Evolutionary conservation across 176 grass and related monocot genomes (phyloP), one percentile per base, ranked within the genome.

Genomic region (Carex scoparia): DNA sequence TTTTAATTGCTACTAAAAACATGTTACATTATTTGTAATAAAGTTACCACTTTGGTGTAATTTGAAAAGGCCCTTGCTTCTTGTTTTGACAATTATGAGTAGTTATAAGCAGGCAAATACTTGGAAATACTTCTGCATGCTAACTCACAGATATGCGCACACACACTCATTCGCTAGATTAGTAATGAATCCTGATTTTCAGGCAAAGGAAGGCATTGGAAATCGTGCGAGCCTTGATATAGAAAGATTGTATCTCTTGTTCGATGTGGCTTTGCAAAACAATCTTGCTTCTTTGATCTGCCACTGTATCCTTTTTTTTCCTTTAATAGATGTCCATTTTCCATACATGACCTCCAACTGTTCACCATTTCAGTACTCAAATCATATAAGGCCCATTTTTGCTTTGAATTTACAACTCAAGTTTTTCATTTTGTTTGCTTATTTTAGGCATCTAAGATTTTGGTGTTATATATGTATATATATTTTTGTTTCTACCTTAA

Each of bases 261-360:
- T 98, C 44, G 93, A 98, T 79, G 95, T 98, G 87, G 95, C 93
- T 0, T 84, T 95, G 57, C 86, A 89, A 84, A 98, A 98, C 84
- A 98, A 98, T 85, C 78, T 98, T 4, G 83, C 86, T 40, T 95
- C 95, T 67, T 91, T 98, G 83, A 93, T 98, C 49, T 95, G 95
- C 84, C 92, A 98, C 37, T 98, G 95, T 98, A 98, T 93, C 92
- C 95, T 93, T 18, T 84, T 84, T 78, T 60, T 86, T 65, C 68
- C 48, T 28, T 76, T 7, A 54, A 30, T 76, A 30, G 44, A 76
- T 76, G n/a, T 53, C 38, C 38, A 28, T 81, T 62, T 46, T 46
- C 32, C 33, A 81, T 81, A 65, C 37, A 84, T 33, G 32, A 46
- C 33, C 49, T 57, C 48, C 13, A 78, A 32, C 30, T 33, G 51